Conservation (phyloP, 176 grass and related monocot species). For the Elaeis guineensis region DNA sequence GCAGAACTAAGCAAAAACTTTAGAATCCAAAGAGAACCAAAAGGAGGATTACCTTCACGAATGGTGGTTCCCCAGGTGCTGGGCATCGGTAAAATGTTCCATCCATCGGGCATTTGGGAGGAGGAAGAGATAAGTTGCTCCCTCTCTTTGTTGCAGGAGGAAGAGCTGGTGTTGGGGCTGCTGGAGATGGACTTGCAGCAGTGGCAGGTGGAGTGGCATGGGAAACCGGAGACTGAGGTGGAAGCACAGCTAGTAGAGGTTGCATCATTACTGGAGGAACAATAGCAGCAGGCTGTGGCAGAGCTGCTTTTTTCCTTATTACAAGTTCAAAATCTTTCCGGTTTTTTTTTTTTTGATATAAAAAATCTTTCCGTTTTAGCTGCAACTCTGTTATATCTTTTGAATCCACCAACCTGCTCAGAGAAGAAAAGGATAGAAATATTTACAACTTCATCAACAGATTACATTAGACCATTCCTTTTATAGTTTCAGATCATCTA, state of each 20-base stretch:
- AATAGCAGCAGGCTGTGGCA: conserved; percentile 15
- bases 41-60: conserved; percentile 26
- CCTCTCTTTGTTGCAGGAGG: conserved; percentile 14
- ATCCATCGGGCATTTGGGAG: conserved; percentile 40
- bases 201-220: not conserved
- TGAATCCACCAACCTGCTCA: conserved; percentile 39
- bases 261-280: conserved; percentile 17
- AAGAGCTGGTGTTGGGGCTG: conserved; percentile 6
- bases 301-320: conserved; percentile 37
- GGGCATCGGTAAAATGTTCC: conserved; percentile 41
- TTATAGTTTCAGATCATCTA: no score
- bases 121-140: conserved; percentile 21
- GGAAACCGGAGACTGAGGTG: conserved; percentile 1
- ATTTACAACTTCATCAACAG: no score
- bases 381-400: conserved; percentile 36
- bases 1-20: not conserved
- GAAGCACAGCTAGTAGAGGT: conserved; percentile 18
- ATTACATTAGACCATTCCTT: no score
- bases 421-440: not conserved
- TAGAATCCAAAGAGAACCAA: not conserved
- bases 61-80: conserved; percentile 29
- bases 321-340: conserved; percentile 26
- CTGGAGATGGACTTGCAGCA: conserved; percentile 4
- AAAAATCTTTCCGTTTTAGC: conserved; percentile 27
- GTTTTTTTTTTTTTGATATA: no score